phyloP scores from a whole-genome alignment of 257 asterid genomes.

The Craterostigma plantagineum region DNA sequence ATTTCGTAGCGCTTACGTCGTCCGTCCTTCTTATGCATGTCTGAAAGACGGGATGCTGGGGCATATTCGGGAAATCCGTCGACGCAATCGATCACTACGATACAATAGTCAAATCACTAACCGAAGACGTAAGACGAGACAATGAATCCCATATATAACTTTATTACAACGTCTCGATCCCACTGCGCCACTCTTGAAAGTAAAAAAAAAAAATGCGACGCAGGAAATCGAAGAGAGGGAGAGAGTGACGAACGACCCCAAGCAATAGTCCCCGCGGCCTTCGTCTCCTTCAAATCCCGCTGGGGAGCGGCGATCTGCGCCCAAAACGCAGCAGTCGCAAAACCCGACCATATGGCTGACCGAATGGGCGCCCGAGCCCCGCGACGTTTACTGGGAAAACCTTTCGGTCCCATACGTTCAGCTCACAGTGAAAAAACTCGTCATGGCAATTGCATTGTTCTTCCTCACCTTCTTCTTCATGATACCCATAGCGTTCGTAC shows the following conservation, averaged over 20 bases:
- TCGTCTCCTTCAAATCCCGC: slow-evolving; percentile 73
- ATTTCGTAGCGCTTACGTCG: slow-evolving; percentile 2
- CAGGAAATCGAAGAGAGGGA: slow-evolving; percentile 84
- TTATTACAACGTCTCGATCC: too few relatives aligned
- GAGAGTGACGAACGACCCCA: slow-evolving; percentile 51
- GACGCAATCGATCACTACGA: slow-evolving; percentile 82
- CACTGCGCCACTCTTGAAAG: not conserved
- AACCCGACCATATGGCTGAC: slow-evolving; percentile 89
- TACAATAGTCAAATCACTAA: slow-evolving; percentile 38
- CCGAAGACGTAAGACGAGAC: slow-evolving; percentile 40
- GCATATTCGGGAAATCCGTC: slow-evolving; percentile 60
- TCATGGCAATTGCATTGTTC: slow-evolving; percentile 58
- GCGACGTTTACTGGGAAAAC: slow-evolving; percentile 83
- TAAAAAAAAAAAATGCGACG: slow-evolving; percentile 2
- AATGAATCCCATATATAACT: slow-evolving; percentile 9
- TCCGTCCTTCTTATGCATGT: slow-evolving; percentile 7
- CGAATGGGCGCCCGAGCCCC: slow-evolving; percentile 96
- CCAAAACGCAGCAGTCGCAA: slow-evolving; percentile 78
- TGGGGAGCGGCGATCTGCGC: slow-evolving; percentile 99
- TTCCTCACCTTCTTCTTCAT: slow-evolving; percentile 82
- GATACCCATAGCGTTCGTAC: slow-evolving; percentile 87
- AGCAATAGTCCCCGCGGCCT: slow-evolving; percentile 84
- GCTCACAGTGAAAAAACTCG: slow-evolving; percentile 49
- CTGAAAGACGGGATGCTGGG: slow-evolving; percentile 92
- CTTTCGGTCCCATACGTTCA: slow-evolving; percentile 78